phyloP scores from a whole-genome alignment of 371 early-diverging fungal species.

The Encephalitozoon intestinalis region DNA sequence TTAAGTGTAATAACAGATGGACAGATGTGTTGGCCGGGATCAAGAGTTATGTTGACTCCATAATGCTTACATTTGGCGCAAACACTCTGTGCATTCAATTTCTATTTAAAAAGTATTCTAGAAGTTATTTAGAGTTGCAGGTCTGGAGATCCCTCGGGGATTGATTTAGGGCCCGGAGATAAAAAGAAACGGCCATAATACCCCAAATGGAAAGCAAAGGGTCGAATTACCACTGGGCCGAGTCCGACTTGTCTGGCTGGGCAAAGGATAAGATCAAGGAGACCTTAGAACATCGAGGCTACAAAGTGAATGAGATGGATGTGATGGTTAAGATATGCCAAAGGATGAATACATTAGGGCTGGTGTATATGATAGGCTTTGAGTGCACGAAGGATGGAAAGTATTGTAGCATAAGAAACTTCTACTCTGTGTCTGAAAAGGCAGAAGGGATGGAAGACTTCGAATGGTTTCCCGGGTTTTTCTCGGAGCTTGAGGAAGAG shows the following conservation, averaged over 20 bases:
- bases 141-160: constrained; percentile 5
- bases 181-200: background rate
- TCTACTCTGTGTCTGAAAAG: background rate
- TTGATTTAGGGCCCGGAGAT: background rate
- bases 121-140: constrained; percentile 30
- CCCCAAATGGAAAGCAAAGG: constrained; percentile 10
- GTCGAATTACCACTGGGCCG: constrained; percentile 27
- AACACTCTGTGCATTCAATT: constrained; percentile 20
- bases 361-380: constrained; percentile 31
- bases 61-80: constrained; percentile 22
- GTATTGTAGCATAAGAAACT: constrained; percentile 15
- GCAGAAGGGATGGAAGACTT: constrained; percentile 21
- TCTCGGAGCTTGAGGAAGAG: constrained; percentile 41
- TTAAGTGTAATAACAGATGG: constrained; percentile 37
- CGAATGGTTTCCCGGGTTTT: constrained; percentile 39
- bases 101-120: constrained; percentile 28
- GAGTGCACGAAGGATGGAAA: constrained; percentile 29
- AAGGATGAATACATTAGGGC: constrained; percentile 27
- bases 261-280: constrained; percentile 19
- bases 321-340: constrained; percentile 30
- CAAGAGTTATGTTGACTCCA: background rate
- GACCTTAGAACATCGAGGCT: background rate
- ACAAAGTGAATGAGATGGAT: constrained; percentile 9
- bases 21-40: background rate
- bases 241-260: constrained; percentile 34